A percentile compares a stretch with the other conserved stretches of the same genome.
Evolutionary conservation across 768 basidiomycete genomes (phyloP).

Genomic region (Asterophora lycoperdoides): DNA sequence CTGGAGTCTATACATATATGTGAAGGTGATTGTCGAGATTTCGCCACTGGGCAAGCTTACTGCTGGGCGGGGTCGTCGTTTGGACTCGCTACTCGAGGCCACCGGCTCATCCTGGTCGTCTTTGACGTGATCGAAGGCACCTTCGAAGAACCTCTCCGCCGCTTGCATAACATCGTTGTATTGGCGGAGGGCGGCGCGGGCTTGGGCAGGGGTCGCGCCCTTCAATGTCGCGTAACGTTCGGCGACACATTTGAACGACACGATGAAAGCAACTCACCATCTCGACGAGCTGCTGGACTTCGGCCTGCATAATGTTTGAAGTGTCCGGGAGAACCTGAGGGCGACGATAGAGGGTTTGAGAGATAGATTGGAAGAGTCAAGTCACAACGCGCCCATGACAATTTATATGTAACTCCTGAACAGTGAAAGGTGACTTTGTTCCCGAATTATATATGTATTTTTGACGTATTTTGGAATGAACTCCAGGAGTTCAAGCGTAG

Average conservation of each 20-base stretch:
- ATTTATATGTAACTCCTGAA: not conserved
- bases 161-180: slow-evolving; percentile 91
- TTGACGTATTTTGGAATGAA: not conserved
- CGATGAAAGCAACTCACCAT: slow-evolving; percentile 27
- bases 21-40: not conserved
- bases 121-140: slow-evolving; percentile 74
- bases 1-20: slow-evolving; percentile 47
- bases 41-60: slow-evolving; percentile 17
- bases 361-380: not conserved
- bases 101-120: slow-evolving; percentile 54
- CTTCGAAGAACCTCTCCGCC: slow-evolving; percentile 81
- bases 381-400: not conserved
- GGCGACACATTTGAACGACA: not conserved
- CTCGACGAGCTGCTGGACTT: slow-evolving; percentile 57
- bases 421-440: too few species aligned
- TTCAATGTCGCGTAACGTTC: slow-evolving; percentile 26
- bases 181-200: slow-evolving; percentile 74
- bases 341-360: not conserved
- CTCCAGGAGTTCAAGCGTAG: not conserved
- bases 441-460: too few species aligned
- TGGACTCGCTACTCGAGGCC: slow-evolving; percentile 26
- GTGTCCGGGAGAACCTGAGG: not conserved
- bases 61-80: slow-evolving; percentile 20
- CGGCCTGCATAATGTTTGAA: slow-evolving; percentile 37
- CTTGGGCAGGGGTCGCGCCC: slow-evolving; percentile 83